phyloP scores from a whole-genome alignment of 495 filamentous ascomycete species.

The Penicillium verhagenii region DNA sequence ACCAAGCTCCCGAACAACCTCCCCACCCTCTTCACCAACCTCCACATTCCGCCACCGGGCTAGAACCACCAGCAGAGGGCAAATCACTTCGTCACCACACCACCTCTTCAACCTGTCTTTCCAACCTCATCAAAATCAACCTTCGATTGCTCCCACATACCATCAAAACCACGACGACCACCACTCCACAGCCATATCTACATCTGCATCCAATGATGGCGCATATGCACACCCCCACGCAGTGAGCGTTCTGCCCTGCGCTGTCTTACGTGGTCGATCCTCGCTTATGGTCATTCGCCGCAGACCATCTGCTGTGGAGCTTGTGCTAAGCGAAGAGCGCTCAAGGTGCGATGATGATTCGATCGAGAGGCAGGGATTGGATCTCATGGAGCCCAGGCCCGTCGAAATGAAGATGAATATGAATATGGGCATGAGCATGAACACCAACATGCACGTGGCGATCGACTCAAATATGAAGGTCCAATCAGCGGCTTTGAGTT shows the following conservation, averaged over 20 bases:
- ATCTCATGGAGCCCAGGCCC: slow-evolving; percentile 47
- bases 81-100: slow-evolving; percentile 10
- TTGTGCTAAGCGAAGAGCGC: slow-evolving; percentile 42
- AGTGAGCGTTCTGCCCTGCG: slow-evolving; percentile 27
- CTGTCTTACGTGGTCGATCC: slow-evolving; percentile 35
- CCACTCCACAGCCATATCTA: background rate
- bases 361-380: slow-evolving; percentile 41
- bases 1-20: slow-evolving; percentile 22
- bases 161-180: slow-evolving; percentile 30
- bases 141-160: no score
- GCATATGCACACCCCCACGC: slow-evolving; percentile 10
- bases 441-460: no score
- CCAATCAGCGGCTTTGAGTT: no score
- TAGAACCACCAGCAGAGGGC: slow-evolving; percentile 12
- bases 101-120: slow-evolving; percentile 32
- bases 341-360: slow-evolving; percentile 35
- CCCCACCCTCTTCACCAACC: slow-evolving; percentile 25
- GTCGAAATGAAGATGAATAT: slow-evolving; percentile 31
- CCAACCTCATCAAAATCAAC: slow-evolving; percentile 21
- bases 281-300: slow-evolving; percentile 37
- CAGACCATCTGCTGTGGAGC: slow-evolving; percentile 44
- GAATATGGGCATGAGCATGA: background rate
- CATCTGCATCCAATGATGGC: no score
- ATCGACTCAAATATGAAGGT: no score
- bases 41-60: slow-evolving; percentile 1